Conservation (phyloP, 2,329 filamentous ascomycete genomes). For the Trichoderma koningii region DNA sequence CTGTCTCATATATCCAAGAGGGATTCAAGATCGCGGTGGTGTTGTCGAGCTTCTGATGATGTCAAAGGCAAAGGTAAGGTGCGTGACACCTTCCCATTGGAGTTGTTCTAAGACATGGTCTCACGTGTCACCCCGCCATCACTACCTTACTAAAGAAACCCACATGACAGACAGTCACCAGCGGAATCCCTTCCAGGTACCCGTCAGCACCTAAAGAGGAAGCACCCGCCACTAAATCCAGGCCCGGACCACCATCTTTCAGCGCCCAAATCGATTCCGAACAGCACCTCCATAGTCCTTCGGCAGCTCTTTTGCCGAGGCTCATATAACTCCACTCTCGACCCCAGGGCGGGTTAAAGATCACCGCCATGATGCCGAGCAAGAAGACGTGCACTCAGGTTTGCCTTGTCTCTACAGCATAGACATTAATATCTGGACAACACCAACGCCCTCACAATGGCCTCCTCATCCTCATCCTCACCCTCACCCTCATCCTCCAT, state of each 20-base stretch:
- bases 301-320: background rate
- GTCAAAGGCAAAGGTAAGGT: too few relatives aligned
- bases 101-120: too few relatives aligned
- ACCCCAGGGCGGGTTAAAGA: background rate
- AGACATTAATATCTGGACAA: background rate
- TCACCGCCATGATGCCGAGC: background rate
- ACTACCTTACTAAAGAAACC: too few relatives aligned
- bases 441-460: background rate
- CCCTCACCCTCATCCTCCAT: constrained; percentile 28
- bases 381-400: background rate
- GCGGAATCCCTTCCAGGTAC: background rate
- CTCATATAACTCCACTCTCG: background rate
- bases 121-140: constrained; percentile 1
- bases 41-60: too few relatives aligned
- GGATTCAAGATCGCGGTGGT: too few relatives aligned
- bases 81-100: too few relatives aligned
- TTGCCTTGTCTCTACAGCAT: too few relatives aligned
- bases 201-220: constrained; percentile 3
- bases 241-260: background rate
- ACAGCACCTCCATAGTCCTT: background rate
- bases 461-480: background rate
- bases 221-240: background rate
- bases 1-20: too few relatives aligned
- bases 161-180: background rate
- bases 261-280: background rate